Base-by-base conservation (phyloP, 306 rosid species). In the Casuarina equisetifolia region DNA sequence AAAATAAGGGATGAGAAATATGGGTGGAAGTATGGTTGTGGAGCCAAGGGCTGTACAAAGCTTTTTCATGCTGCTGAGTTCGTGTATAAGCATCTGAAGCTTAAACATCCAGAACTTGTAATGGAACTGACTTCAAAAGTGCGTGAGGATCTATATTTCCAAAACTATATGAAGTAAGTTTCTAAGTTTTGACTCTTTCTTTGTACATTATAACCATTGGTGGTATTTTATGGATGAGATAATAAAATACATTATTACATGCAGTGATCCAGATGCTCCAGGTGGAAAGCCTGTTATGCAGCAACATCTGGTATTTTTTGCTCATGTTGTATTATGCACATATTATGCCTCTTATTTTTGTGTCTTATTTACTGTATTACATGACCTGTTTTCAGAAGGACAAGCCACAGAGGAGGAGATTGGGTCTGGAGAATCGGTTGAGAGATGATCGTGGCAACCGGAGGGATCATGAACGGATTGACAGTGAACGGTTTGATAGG, bases 1-100 rank as follows among this genome's bases (percentile, higher is more conserved):
- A 96, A 96, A 84, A 96, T 96, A 72, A 91, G 99, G 85, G 99
- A 96, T 91, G 99, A 96, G 74, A 96, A 92, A 82, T 96, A 92
- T 85, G 99, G 99, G 74, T 96, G 99, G 99, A 96, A 96, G 83
- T 96, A 92, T 92, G 99, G 99, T 43, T 96, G 99, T 84, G 99
- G 99, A 82, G 99, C 99, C 44, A 96, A 91, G 89, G 97, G 99
- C 50, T 96, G 99, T 90, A 96, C 99, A 13, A 96, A 96, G 90
- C 97, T 96, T 70, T 96, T 96, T 78, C 99, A 96, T 85, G 99
- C 98, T 49, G 79, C 99, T 58, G 99, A 96, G 80, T 96, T 89
- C 88, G 99, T 96, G 79, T 90, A 90, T 78, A 96, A 96, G 79
- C 99, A 96, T 85, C 91, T 96, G 59, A 96, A 92, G 82, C 84